Base-by-base conservation (phyloP, 495 filamentous ascomycete genomes). In the Penicillium salamii region DNA sequence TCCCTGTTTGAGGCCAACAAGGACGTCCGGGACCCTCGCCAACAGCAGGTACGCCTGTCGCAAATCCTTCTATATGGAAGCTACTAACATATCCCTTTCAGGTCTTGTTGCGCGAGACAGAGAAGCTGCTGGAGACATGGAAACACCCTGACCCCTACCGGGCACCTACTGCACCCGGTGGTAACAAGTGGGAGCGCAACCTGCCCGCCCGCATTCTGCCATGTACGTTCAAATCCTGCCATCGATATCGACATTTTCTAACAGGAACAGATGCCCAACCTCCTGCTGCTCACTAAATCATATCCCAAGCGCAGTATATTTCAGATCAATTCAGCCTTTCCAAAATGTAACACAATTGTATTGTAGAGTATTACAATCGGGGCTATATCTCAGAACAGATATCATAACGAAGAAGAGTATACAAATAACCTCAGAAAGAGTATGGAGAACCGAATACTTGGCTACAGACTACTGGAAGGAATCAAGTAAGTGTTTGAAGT, bases 141-240 rank as follows among this genome's bases (percentile, higher is more conserved):
- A 97, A 97, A 68, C 95, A 99, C 63, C 93, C 93, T 3, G 93
- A 99, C 64, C 90, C 92, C 23, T 97, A 96, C 63, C 69, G 77
- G 47, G 80, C 84, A 40, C 93, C 93, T 7, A 92, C 90, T 14
- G 92, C 93, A 11, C 93, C 93, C 14, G 93, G 93, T 80, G 93
- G 91, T 47, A 96, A 90, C 46, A 97, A 97, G 78, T 97, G 86
- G 69, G 93, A 97, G 71, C 81, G 93, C 65, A 99, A 97, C 63
- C 63, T 99, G 35, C 90, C 90, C 18, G 75, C 78, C 43, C 91
- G 82, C 19, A 83, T 82, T 59, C 74, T 92, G 19, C 85, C 88
- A 52, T 86, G 91, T 96, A 75, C 75, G 91, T 81, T 42, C 5
- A 11, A 20, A 6, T 13, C 37, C 8, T 17, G 7, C n/a, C 18